Conservation (phyloP, 345 rosid species). For the Ceriops decandra region DNA sequence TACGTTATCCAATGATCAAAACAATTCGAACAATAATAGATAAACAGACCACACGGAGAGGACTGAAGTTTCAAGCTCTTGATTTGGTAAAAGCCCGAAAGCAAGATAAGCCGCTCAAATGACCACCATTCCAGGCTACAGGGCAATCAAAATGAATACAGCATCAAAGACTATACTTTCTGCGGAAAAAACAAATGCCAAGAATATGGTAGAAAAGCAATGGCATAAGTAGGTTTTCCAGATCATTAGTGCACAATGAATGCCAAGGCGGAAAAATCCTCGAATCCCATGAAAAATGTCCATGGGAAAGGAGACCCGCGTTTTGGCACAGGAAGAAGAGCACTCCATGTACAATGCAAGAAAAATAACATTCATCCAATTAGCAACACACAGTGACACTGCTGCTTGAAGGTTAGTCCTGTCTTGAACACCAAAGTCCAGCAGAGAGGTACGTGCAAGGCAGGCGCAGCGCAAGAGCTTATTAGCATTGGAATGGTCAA, state of each 20-base stretch:
- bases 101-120: constrained; percentile 23
- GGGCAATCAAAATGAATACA: background rate
- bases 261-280: background rate
- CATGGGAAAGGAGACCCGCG: background rate
- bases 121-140: constrained; percentile 26
- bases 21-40: too few relatives aligned
- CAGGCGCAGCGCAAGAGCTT: background rate
- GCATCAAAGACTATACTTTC: background rate
- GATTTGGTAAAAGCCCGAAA: constrained; percentile 26
- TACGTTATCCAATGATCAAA: background rate
- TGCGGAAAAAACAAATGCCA: background rate
- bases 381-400: background rate
- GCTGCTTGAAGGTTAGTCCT: constrained; percentile 6
- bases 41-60: constrained; percentile 23
- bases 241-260: constrained; percentile 5
- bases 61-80: constrained; percentile 21
- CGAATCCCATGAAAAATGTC: background rate
- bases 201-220: background rate
- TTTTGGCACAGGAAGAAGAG: constrained; percentile 2
- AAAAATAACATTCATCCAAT: constrained; percentile 8
- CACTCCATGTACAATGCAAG: background rate
- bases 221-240: background rate
- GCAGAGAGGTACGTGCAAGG: constrained; percentile 3
- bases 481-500: constrained; percentile 6
- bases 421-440: constrained; percentile 4